phyloP scores from a whole-genome alignment of 306 rosid genomes.

The Gastrolobium villosum region DNA sequence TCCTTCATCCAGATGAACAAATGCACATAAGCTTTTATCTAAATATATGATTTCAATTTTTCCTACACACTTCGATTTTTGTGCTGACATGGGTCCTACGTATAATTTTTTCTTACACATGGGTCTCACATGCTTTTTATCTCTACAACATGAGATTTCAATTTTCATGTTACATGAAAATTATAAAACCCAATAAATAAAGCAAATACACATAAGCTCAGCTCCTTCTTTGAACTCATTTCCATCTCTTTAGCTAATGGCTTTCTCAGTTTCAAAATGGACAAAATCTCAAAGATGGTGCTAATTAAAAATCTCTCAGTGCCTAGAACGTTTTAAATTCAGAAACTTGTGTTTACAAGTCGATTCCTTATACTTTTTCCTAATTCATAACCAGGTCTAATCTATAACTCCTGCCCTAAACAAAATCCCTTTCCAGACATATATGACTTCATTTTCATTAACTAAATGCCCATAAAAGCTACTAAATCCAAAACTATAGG shows the following conservation, averaged over 20 bases:
- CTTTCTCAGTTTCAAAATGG: background rate
- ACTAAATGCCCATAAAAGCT: background rate
- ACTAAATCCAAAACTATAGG: background rate
- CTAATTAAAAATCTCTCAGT: background rate
- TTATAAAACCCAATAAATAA: too few relatives aligned
- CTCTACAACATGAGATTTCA: too few relatives aligned
- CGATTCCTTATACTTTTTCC: background rate
- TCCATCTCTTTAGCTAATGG: slow-evolving; percentile 20
- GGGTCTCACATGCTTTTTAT: too few relatives aligned
- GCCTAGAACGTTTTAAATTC: background rate
- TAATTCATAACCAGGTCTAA: background rate
- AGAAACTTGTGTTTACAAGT: background rate
- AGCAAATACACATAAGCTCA: background rate
- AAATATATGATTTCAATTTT: too few relatives aligned
- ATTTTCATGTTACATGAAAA: too few relatives aligned
- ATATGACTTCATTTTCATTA: background rate
- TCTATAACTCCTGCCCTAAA: background rate
- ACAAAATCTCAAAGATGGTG: background rate
- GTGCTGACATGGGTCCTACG: too few relatives aligned
- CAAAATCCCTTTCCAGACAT: slow-evolving; percentile 15
- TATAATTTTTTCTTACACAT: too few relatives aligned
- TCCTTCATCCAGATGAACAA: slow-evolving; percentile 18
- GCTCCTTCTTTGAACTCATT: slow-evolving; percentile 4
- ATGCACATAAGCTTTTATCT: slow-evolving; percentile 3
- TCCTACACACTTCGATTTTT: too few relatives aligned